Conservation (phyloP, 257 asterid species). For the Paraleonurus japonicus region DNA sequence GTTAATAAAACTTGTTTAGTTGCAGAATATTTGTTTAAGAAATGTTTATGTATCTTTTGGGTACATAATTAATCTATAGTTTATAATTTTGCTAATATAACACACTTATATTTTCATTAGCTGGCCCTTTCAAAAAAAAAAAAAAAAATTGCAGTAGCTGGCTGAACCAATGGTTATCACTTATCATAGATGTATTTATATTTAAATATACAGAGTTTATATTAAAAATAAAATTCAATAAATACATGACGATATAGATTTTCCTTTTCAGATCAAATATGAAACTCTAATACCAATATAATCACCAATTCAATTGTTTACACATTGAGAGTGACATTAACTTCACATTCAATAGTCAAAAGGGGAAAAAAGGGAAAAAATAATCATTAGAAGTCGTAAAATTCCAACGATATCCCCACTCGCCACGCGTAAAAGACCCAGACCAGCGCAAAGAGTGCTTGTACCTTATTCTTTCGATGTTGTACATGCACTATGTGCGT, state of each 20-base stretch:
- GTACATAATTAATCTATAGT: no score
- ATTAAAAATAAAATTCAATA: background rate
- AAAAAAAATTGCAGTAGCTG: no score
- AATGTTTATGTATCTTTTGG: no score
- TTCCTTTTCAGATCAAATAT: background rate
- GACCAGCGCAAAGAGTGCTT: background rate
- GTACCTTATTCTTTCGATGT: slow-evolving; percentile 22
- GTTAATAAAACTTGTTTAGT: no score
- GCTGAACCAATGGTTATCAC: no score
- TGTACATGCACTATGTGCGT: slow-evolving; percentile 30
- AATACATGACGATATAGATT: background rate
- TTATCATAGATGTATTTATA: background rate
- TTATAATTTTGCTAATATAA: no score
- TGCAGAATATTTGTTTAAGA: no score
- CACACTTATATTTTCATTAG: no score
- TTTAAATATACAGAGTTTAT: background rate
- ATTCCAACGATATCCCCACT: slow-evolving; percentile 27
- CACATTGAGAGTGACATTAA: background rate
- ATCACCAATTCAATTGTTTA: background rate
- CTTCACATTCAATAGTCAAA: background rate
- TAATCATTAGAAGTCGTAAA: background rate
- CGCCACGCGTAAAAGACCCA: slow-evolving; percentile 31
- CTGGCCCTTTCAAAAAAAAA: no score
- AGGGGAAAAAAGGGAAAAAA: background rate
- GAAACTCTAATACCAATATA: no score